Evolutionary conservation across 106 monocot genomes (phyloP), one percentile per base, ranked within the genome.

Genomic region (Acorus gramineus): DNA sequence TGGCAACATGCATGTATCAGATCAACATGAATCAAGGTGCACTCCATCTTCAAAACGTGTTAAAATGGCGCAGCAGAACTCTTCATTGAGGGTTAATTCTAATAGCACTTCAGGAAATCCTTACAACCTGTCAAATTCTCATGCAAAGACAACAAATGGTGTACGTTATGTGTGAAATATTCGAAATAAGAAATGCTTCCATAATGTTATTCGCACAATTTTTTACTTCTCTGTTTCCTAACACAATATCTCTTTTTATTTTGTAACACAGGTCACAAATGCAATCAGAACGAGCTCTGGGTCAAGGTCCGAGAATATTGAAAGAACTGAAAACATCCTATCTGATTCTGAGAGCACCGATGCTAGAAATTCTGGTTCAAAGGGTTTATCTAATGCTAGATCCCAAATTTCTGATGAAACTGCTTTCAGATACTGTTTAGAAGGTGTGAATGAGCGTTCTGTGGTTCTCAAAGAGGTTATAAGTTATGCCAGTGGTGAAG

Each of bases 341-440:
- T 98, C 91, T 44, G 88, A 89, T 67, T 92, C 85, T 8, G 98
- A 92, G 62, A 92, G 87, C 59, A 81, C 77, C 59, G 88, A 84
- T 85, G 73, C 81, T 45, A 61, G 57, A 57, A 70, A 78, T 61
- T 74, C 60, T 55, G 73, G 66, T 63, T 64, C 66, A 49, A 71
- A 13, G 60, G 53, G 58, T 52, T 65, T 28, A 42, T 46, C 58
- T 64, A 61, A 84, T 53, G 48, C 46, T 4, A 52, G 52, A 50
- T 67, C 60, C 57, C 59, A 77, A 63, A 69, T 86, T 55, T 69
- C 83, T 46, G 98, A 98, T 74, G 60, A 57, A 10, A 53, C 59
- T 8, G 71, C 86, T 63, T 98, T 98, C 73, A 83, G 65, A 57
- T 98, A 98, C 46, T 98, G 98, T 65, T 69, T 98, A 57, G 98